Percentiles rank a stretch among this genome's conserved stretches.
These are phyloP conservation scores for Mentha longifolia DNA, from an alignment of 257 asterid species.

Conservation along the genomic window DNA sequence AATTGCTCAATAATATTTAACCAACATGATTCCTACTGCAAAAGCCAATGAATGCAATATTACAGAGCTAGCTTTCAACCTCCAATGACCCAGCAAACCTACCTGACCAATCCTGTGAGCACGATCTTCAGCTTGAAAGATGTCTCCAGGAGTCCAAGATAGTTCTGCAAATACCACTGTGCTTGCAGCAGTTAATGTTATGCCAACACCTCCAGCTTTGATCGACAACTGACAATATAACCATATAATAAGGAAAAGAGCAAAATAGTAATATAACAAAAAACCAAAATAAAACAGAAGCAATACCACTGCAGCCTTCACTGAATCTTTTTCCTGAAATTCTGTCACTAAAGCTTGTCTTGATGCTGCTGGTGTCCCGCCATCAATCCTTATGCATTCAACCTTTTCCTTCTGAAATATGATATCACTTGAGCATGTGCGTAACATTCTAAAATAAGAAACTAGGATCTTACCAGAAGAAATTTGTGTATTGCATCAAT, in stretches of 20 bases:
- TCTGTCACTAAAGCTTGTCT: constrained; percentile 85
- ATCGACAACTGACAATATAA: constrained; percentile 73
- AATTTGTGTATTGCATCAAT: constrained; percentile 75
- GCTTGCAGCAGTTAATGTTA: constrained; percentile 51
- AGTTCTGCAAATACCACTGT: constrained; percentile 91
- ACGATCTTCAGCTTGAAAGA: constrained; percentile 97
- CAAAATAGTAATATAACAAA: not conserved
- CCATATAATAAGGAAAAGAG: constrained; percentile 6
- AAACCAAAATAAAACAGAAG: constrained; percentile 24
- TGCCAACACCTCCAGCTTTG: constrained; percentile 94
- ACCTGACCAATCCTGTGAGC: constrained; percentile 99
- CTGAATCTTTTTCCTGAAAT: constrained; percentile 84
- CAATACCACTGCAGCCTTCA: constrained; percentile 93
- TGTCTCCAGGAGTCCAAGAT: constrained; percentile 98
- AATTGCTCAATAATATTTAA: no score
- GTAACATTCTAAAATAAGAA: constrained; percentile 13
- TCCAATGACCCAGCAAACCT: constrained; percentile 20
- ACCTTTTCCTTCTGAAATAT: constrained; percentile 80
- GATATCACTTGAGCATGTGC: constrained; percentile 18
- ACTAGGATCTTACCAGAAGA: constrained; percentile 67
- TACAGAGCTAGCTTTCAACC: constrained; percentile 13
- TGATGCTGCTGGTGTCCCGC: constrained; percentile 83
- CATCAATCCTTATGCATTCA: constrained; percentile 91
- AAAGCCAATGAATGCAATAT: not conserved
- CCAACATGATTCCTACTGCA: constrained; percentile 13